Base-by-base conservation (phyloP, 2,329 filamentous ascomycete genomes). In the Seiridium unicorne region DNA sequence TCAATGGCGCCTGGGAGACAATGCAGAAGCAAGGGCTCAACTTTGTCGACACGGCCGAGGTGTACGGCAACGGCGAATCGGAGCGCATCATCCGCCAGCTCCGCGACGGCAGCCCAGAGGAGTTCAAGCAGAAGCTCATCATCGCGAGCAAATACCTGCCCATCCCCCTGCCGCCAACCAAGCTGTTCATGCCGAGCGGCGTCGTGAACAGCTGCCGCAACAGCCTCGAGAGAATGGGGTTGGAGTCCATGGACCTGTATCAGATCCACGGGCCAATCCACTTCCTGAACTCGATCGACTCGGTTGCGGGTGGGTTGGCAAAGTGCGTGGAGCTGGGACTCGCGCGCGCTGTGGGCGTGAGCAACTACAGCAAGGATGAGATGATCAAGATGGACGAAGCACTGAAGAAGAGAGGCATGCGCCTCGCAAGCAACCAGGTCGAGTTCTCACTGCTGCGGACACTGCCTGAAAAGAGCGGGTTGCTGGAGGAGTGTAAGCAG, bases 181-280 rank as follows among this genome's bases (percentile, higher is more conserved):
- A 51, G 5, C 10, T 60, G 6, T 3, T 48, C 3, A 49, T 76
- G 32, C 61, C 66, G 51, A 60, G 66, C 10, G 71, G 74, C 7
- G 73, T 75, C 0, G 68, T 75, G 36, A 71, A 69, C 55, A 70
- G 70, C 57, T 72, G 79, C 32, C 68, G 72, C 55, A 70, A 70
- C 13, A 76, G 76, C 26, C 65, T 80, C 7, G 61, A 72, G 48
- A 66, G 74, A 9, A 69, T 79, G 46, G 70, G 72, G 0, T 64
- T 81, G 5, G 72, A 78, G 4, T 76, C 61, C 49, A 62, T 69
- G 46, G 65, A 69, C 55, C 60, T 69, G 31, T 69, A 68, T 51
- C 66, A 67, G 75, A 74, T 79, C 2, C 76, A 81, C 57, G 79
- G 79, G 13, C 79, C 73, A 3, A 73, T 77, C 5, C 78, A 80